Evolutionary conservation across 164 flowering plant species (phyloP), one percentile per base, ranked within the genome.

Genomic region (Saururus chinensis): DNA sequence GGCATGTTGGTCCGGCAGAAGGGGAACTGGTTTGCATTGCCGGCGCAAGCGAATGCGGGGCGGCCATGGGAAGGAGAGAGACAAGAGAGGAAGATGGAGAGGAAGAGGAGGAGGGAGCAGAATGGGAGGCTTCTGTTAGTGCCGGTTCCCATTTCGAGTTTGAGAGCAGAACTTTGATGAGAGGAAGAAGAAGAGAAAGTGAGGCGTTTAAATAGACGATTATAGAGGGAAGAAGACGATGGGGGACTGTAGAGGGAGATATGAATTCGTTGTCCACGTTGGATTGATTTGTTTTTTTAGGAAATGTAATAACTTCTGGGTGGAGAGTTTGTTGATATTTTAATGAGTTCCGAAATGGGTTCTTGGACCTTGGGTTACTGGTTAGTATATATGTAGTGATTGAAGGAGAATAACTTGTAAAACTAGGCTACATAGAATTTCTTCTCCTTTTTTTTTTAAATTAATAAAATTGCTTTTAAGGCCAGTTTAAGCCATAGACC

Each of bases 41-140:
- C 69, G 69, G 76, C 83, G 64, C 98, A 89, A 0, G 96, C 96
- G 56, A 87, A 87, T 41, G 84, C 71, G 13, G 70, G 77, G 1
- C 78, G 73, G 16, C 76, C 40, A 20, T 19, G 19, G 51, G 61
- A 61, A 26, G 30, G 24, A 24, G 51, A 21, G 53, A 60, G 53
- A 12, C 57, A 52, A 0, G 51, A 11, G 40, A 13, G 13, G 16
- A 25, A 22, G 19, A 37, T 16, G 0, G 21, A 30, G 10, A 57
- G 19, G 19, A 57, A 19, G 60, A 57, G 0, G 5, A 55, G 16
- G 35, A 55, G 26, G 3, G 26, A 55, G 9, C 14, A 42, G 4
- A 42, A 42, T 10, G 49, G 49, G 12, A 10, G 49, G 49, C 1
- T 10, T 10, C 9, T 10, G 17, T 42, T 10, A 1, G 12, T 42